Base-by-base conservation (phyloP, 257 asterid species). In the Mentha longifolia region DNA sequence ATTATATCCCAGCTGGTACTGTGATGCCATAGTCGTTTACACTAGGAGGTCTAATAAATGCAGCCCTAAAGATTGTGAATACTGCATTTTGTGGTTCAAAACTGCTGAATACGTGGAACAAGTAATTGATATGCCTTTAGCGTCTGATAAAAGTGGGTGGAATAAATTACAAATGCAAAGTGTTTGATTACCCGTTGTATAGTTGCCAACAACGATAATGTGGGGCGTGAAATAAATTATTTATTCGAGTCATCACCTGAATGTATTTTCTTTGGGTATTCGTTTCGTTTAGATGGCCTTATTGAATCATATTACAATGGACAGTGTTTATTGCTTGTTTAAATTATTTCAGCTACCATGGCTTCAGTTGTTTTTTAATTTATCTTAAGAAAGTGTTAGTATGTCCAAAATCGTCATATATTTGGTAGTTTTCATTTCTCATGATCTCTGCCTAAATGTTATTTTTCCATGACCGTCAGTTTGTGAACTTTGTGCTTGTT, bases 401-500 rank as follows among this genome's bases (percentile, higher is more conserved):
- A 45, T 59, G 19, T 30, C 54, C 22, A 30, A 30, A 37, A 7
- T 11, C 7, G 28, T 46, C 31, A 35, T 14, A 9, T 35, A 15
- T n/a, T 15, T 61, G 66, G 49, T 35, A 61, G 49, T 3, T 61
- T 61, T 17, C 66, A 37, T 61, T 16, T 61, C 19, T 62, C 52
- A 41, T 20, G 20, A 60, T 61, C 49, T 10, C 67, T 62, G 37
- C 37, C n/a, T 62, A 22, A 16, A 6, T 7, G 25, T 33, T 3
- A 31, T 12, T 65, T 35, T 51, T 63, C 43, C 17, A 47, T 16
- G 39, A 17, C 58, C 14, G 39, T 58, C 45, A 35, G 30, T 45
- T 54, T 77, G 65, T 56, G n/a, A 1, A 33, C 37, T 33, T 33
- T 55, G 76, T 75, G 65, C 31, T 46, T 50, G 42, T 20, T 45